A percentile compares a stretch with the other conserved stretches of the same genome.
These are phyloP conservation scores for Aegilops speltoides DNA, from an alignment of 176 grass and related monocot genomes.

Conservation along the genomic window DNA sequence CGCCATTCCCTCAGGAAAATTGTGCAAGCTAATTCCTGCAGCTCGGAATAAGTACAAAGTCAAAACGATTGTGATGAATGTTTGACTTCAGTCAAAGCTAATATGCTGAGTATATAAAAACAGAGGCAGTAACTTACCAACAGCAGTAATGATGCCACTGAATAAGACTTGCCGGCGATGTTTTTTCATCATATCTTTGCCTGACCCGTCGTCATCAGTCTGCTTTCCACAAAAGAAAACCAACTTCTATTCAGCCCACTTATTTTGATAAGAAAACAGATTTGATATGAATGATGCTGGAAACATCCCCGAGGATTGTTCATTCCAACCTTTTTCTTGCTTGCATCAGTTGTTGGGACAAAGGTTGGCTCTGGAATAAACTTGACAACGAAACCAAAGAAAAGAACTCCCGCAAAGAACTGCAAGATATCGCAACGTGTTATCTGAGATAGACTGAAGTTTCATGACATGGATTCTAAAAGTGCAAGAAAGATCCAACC, in stretches of 20 bases:
- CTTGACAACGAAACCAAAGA: constrained; percentile 81
- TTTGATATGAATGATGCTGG: constrained; percentile 1
- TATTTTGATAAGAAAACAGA: constrained; percentile 10
- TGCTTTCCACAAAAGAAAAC: constrained; percentile 48
- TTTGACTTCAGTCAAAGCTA: too few species aligned
- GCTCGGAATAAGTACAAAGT: constrained; percentile 35
- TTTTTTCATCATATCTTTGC: constrained; percentile 91
- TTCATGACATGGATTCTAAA: constrained; percentile 6
- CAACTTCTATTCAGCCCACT: constrained; percentile 30
- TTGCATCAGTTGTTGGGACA: constrained; percentile 46
- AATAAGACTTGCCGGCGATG: constrained; percentile 84
- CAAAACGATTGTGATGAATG: constrained; percentile 3
- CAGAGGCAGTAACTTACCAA: constrained; percentile 54
- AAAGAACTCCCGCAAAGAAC: constrained; percentile 90
- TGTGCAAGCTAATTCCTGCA: constrained; percentile 90
- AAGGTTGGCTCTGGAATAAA: constrained; percentile 90
- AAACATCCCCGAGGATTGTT: constrained; percentile 7
- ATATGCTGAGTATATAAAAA: too few species aligned
- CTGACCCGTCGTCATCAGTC: constrained; percentile 67
- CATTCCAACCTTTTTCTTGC: constrained; percentile 50
- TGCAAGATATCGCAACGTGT: constrained; percentile 27
- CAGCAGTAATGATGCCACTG: constrained; percentile 94
- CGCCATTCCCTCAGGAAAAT: constrained; percentile 94
- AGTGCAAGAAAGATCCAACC: constrained; percentile 24
- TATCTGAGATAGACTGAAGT: not conserved